Base-by-base conservation (phyloP, 768 basidiomycete species). In the Hebeloma cylindrosporum region DNA sequence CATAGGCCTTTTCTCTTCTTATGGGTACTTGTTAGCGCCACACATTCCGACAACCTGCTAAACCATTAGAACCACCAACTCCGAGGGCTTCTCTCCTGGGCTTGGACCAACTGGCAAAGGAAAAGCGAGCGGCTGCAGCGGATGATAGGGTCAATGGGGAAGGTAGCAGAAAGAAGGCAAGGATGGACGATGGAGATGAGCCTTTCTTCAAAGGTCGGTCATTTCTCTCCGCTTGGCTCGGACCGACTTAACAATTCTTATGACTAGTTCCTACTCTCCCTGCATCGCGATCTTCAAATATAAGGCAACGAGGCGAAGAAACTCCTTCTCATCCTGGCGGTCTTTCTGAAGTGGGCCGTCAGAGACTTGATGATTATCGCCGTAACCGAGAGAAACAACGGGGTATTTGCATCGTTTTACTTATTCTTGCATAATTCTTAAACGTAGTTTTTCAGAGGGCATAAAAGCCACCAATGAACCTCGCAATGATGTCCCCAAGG, bases 291-390 rank as follows among this genome's bases (percentile, higher is more conserved):
- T 66, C 61, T 29, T 63, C 70, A n/a, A 81, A 85, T 57, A 60
- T 75, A 2, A 78, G 95, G 4, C 82, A 88, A 48, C 72, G 88
- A 47, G 88, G 83, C 0, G 86, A 87, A 54, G 95, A 96, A 53
- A 98, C 95, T 0, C 95, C 95, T 0, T 95, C 94, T 14, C 89
- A 94, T 60, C 85, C 90, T 2, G 88, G 90, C 27, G 95, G 95
- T 11, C 69, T 99, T 14, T 88, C 91, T 1, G 87, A 90, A 20
- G 68, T 71, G 1, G 92, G 84, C 10, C 72, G 84, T 14, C 72
- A 75, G 51, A 68, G 78, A 47, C 66, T 97, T 21, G 92, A 93
- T 45, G 93, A 94, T 51, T 68, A 91, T 56, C 75, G 88, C 46
- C 74, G 74, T 49, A 79, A 75, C 46, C 71, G 79, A 47, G 88